Conservation (phyloP, 2,329 filamentous ascomycete species). For the Fusarium dlaminii region DNA sequence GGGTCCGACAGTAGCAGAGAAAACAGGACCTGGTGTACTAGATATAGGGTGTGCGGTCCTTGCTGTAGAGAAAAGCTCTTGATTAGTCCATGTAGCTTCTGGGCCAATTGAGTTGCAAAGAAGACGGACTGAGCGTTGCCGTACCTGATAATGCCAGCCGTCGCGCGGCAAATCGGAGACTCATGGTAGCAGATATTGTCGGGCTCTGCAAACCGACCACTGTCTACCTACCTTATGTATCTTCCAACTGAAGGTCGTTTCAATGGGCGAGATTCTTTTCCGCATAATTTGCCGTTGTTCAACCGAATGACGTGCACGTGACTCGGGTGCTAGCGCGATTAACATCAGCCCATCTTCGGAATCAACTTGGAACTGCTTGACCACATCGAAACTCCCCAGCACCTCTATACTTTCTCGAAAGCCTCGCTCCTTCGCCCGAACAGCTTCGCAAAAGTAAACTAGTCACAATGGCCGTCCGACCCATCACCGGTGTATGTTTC, state of each 20-base stretch:
- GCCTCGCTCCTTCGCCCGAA: conserved; percentile 35
- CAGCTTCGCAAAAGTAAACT: conserved; percentile 37
- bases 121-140: conserved; percentile 29
- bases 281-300: conserved; percentile 35
- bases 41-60: conserved; percentile 33
- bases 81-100: conserved; percentile 20
- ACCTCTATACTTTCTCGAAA: conserved; percentile 28
- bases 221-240: conserved; percentile 28
- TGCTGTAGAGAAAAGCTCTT: conserved; percentile 28
- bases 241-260: conserved; percentile 13
- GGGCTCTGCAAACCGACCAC: conserved; percentile 34
- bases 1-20: conserved; percentile 24
- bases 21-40: conserved; percentile 27
- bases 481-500: conserved; percentile 68
- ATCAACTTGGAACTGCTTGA: conserved; percentile 42
- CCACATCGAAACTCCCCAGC: conserved; percentile 35
- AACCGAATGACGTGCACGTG: conserved; percentile 40
- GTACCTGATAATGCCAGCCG: conserved; percentile 69
- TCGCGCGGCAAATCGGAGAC: conserved; percentile 69
- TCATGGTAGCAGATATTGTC: conserved; percentile 61
- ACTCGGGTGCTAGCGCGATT: conserved; percentile 45
- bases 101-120: conserved; percentile 28
- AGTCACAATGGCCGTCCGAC: conserved; percentile 63
- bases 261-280: conserved; percentile 43
- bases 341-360: conserved; percentile 48